Conservation (phyloP, 129 eudicot genomes). For the Pseudognaphalium luteoalbum region DNA sequence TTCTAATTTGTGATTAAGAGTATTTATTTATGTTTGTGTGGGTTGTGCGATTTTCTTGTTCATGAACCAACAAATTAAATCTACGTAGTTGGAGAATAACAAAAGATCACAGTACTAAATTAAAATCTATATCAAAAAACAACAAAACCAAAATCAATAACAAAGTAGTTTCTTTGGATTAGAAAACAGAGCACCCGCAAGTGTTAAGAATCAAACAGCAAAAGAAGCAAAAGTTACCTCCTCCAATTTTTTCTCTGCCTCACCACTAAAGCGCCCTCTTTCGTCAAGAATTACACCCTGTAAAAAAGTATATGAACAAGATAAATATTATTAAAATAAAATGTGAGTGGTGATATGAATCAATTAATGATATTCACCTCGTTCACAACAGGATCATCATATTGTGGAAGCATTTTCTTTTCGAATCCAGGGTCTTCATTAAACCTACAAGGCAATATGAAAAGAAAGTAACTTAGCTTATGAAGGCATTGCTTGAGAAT, state of each 20-base stretch:
- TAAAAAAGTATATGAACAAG: conserved; percentile 25
- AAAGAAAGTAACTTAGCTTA: conserved; percentile 22
- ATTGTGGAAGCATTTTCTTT: conserved; percentile 92
- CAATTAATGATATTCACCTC: conserved; percentile 56
- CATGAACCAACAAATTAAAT: not conserved
- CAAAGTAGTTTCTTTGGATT: not conserved
- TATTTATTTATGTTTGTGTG: not conserved
- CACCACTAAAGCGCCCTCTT: conserved; percentile 85
- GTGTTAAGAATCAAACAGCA: not conserved
- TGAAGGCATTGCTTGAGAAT: conserved; percentile 7
- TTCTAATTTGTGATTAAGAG: not conserved
- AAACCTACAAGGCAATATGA: conserved; percentile 55
- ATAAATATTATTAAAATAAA: not conserved
- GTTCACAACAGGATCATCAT: conserved; percentile 84
- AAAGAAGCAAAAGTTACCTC: conserved; percentile 56
- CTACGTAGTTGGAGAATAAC: not conserved
- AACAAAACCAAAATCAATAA: not conserved
- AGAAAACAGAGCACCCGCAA: not conserved
- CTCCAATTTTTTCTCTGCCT: conserved; percentile 88
- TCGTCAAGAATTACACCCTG: conserved; percentile 93
- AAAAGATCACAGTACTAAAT: not conserved
- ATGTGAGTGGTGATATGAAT: not conserved
- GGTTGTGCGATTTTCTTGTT: not conserved
- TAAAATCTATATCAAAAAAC: not conserved
- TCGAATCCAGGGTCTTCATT: conserved; percentile 68